Evolutionary conservation across 768 basidiomycete genomes (phyloP).

Genomic region (Russula ochroleuca): DNA sequence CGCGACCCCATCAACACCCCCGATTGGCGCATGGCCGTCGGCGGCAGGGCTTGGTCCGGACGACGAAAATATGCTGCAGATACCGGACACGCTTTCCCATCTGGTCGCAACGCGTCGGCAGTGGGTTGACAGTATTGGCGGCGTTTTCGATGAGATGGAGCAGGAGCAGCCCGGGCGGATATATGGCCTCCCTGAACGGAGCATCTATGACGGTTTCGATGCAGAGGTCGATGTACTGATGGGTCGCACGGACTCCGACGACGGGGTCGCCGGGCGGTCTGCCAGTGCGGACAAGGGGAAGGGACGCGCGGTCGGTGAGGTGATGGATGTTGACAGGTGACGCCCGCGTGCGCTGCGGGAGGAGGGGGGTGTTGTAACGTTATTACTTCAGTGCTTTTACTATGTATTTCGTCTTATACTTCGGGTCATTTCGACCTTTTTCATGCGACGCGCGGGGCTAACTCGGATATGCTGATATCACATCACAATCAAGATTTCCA

Average conservation of each 20-base stretch:
- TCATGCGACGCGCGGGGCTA: background rate
- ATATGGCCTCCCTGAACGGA: constrained; percentile 72
- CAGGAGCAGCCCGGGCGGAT: constrained; percentile 58
- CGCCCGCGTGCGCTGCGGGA: constrained; percentile 26
- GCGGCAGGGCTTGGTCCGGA: constrained; percentile 66
- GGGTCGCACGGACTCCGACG: constrained; percentile 29
- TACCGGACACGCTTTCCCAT: constrained; percentile 64
- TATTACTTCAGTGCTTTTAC: constrained; percentile 27
- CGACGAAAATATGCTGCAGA: constrained; percentile 56
- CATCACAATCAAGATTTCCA: background rate
- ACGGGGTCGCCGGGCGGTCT: constrained; percentile 30
- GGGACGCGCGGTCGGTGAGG: constrained; percentile 48
- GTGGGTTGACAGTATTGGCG: constrained; percentile 76
- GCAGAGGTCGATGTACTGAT: constrained; percentile 50
- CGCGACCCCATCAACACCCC: constrained; percentile 8
- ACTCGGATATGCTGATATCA: background rate
- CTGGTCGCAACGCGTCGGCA: constrained; percentile 71
- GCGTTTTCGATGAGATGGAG: constrained; percentile 73
- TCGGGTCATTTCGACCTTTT: constrained; percentile 13
- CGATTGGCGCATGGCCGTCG: constrained; percentile 61
- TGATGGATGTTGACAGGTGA: constrained; percentile 62
- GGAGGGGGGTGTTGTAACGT: constrained; percentile 9
- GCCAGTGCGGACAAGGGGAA: constrained; percentile 50
- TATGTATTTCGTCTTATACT: constrained; percentile 24
- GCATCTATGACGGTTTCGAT: constrained; percentile 71